Conservation (phyloP, 2,329 filamentous ascomycete genomes). For the Colletotrichum musicola region DNA sequence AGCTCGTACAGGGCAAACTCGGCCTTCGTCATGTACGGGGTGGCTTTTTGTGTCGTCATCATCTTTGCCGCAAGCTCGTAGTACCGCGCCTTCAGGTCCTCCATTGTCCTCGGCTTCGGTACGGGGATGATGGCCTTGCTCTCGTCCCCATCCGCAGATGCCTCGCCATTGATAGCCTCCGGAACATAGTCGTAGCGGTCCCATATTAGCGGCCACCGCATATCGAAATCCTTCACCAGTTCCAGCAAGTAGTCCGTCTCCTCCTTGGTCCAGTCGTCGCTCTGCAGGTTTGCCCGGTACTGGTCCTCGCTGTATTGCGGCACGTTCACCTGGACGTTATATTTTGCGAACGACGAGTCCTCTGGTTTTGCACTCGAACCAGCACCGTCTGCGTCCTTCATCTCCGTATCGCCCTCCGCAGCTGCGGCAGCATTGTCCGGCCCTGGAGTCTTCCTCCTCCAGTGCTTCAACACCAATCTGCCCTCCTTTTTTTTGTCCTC, state of each 20-base stretch:
- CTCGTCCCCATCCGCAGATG: slow-evolving; percentile 59
- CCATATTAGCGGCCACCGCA: slow-evolving; percentile 91
- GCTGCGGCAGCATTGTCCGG: slow-evolving; percentile 47
- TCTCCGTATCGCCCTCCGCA: slow-evolving; percentile 42
- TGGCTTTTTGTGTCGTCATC: slow-evolving; percentile 83
- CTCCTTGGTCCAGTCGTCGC: slow-evolving; percentile 86
- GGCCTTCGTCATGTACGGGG: slow-evolving; percentile 86
- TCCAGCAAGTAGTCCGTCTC: slow-evolving; percentile 93
- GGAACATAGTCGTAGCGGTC: slow-evolving; percentile 87
- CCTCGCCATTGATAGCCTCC: slow-evolving; percentile 58
- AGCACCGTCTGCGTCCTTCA: slow-evolving; percentile 53
- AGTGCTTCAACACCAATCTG: slow-evolving; percentile 79
- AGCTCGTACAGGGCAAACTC: slow-evolving; percentile 88
- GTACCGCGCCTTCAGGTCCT: slow-evolving; percentile 92
- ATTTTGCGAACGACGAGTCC: slow-evolving; percentile 83
- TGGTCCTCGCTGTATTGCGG: slow-evolving; percentile 89
- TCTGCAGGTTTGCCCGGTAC: slow-evolving; percentile 81
- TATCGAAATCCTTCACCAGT: slow-evolving; percentile 81
- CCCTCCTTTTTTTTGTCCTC: slow-evolving; percentile 71
- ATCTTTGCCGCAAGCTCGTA: slow-evolving; percentile 88
- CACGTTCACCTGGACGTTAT: slow-evolving; percentile 83
- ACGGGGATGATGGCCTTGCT: slow-evolving; percentile 67
- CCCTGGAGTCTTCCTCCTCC: slow-evolving; percentile 75
- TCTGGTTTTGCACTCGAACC: slow-evolving; percentile 51
- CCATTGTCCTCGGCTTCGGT: slow-evolving; percentile 75